Conservation (phyloP, 2,329 filamentous ascomycete genomes). For the Mariannaea sp. region DNA sequence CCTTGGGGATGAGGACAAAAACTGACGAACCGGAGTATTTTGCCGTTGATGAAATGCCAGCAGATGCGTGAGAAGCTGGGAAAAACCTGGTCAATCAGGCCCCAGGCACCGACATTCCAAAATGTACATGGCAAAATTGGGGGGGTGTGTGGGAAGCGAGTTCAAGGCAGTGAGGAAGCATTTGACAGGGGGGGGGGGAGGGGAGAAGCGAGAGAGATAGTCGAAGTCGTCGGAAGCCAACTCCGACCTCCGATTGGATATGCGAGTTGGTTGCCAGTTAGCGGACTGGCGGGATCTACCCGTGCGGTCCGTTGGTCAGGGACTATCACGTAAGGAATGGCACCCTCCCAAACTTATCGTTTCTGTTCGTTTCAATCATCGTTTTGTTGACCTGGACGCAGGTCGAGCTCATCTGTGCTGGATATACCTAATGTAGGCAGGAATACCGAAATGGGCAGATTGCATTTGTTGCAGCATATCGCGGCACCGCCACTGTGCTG, state of each 20-base stretch:
- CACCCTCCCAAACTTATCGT: neutral
- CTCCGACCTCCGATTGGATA: conserved; percentile 18
- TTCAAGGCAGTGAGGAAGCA: neutral
- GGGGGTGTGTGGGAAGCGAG: neutral
- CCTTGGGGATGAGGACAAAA: neutral
- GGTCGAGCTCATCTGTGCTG: no score
- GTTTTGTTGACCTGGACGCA: neutral
- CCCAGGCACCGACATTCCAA: conserved; percentile 6
- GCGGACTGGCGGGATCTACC: conserved; percentile 17
- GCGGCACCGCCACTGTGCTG: no score
- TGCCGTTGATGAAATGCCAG: neutral
- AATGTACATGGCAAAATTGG: no score
- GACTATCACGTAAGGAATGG: conserved; percentile 1
- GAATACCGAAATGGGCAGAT: neutral
- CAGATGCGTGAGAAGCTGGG: neutral
- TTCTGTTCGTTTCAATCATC: no score
- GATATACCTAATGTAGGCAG: no score
- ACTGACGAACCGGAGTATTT: conserved; percentile 17
- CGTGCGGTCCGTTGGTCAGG: conserved; percentile 17
- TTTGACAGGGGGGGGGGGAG: no score
- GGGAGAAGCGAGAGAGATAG: conserved; percentile 3
- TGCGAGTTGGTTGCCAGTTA: neutral
- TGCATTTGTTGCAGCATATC: neutral
- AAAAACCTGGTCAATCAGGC: neutral
- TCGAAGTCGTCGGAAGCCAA: conserved; percentile 8